Percentiles rank a stretch among this genome's conserved stretches.
Evolutionary conservation across 306 rosid species (phyloP).

Genomic region (Fragaria vesca): DNA sequence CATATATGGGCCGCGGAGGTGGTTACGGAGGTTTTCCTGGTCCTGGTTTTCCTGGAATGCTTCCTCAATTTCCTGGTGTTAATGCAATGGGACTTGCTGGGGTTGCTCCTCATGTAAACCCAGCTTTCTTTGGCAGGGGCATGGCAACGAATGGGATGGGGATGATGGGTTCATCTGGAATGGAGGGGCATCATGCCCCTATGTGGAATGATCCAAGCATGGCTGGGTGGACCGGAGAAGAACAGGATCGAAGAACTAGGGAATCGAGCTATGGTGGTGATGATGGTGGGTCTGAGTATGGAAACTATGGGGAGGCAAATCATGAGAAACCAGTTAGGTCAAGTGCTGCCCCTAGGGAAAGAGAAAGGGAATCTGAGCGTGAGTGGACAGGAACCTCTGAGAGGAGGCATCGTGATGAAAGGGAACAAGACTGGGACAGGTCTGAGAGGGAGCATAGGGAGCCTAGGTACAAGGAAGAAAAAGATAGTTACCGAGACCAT

Average conservation of each 20-base stretch:
- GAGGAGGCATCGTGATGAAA: slow-evolving; percentile 50
- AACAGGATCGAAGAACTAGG: slow-evolving; percentile 39
- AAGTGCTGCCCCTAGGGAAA: slow-evolving; percentile 42
- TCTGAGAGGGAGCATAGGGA: slow-evolving; percentile 43
- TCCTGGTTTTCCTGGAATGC: slow-evolving; percentile 44
- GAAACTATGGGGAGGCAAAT: slow-evolving; percentile 40
- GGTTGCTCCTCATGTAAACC: slow-evolving; percentile 58
- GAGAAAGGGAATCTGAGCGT: slow-evolving; percentile 45
- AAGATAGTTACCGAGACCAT: slow-evolving; percentile 40
- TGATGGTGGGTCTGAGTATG: slow-evolving; percentile 50
- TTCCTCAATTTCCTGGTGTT: slow-evolving; percentile 46
- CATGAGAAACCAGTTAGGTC: slow-evolving; percentile 40
- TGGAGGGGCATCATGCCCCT: slow-evolving; percentile 39
- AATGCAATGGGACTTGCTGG: slow-evolving; percentile 42
- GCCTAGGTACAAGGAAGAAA: slow-evolving; percentile 42
- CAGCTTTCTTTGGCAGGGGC: slow-evolving; percentile 55
- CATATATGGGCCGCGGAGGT: slow-evolving; percentile 51
- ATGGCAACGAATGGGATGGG: slow-evolving; percentile 50
- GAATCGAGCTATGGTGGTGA: slow-evolving; percentile 55
- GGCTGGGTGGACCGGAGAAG: slow-evolving; percentile 53
- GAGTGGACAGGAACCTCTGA: slow-evolving; percentile 47
- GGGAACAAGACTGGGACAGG: slow-evolving; percentile 47
- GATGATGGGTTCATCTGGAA: slow-evolving; percentile 46
- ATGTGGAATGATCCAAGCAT: slow-evolving; percentile 52
- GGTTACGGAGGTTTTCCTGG: slow-evolving; percentile 53